Evolutionary conservation across 768 basidiomycete genomes (phyloP).

Genomic region (Termitomyces titanicus): DNA sequence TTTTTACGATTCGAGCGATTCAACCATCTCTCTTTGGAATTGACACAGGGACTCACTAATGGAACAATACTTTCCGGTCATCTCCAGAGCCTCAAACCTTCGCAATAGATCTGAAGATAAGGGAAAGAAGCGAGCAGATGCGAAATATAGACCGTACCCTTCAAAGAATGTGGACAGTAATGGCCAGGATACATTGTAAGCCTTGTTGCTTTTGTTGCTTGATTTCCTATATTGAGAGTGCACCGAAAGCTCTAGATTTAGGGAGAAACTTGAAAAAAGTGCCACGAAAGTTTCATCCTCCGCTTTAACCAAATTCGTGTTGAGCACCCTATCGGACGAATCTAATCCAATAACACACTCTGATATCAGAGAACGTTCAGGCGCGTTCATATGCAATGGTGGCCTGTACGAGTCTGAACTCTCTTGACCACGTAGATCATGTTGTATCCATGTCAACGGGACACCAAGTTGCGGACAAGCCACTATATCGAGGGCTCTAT

Average conservation of each 20-base stretch:
- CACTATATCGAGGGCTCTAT: slow-evolving; percentile 32
- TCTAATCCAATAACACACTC: slow-evolving; percentile 81
- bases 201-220: not conserved
- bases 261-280: slow-evolving; percentile 11
- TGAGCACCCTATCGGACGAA: slow-evolving; percentile 57
- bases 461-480: slow-evolving; percentile 59
- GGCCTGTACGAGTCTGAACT: not conserved
- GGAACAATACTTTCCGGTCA: slow-evolving; percentile 22
- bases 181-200: slow-evolving; percentile 12
- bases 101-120: slow-evolving; percentile 11
- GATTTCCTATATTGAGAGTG: slow-evolving; percentile 4
- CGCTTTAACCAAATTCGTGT: slow-evolving; percentile 54
- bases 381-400: slow-evolving; percentile 28
- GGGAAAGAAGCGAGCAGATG: slow-evolving; percentile 7
- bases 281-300: slow-evolving; percentile 30
- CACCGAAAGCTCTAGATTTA: slow-evolving; percentile 4
- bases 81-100: slow-evolving; percentile 12
- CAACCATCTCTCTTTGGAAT: not conserved
- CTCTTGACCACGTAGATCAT: slow-evolving; percentile 35
- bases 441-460: slow-evolving; percentile 64
- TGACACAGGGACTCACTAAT: slow-evolving; percentile 5
- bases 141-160: slow-evolving; percentile 17
- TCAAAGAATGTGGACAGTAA: not conserved
- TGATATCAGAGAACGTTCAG: slow-evolving; percentile 56
- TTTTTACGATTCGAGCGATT: not conserved